phyloP scores from a whole-genome alignment of 1,139 yeast species.

The Yamadazyma pseudoaaseri region DNA sequence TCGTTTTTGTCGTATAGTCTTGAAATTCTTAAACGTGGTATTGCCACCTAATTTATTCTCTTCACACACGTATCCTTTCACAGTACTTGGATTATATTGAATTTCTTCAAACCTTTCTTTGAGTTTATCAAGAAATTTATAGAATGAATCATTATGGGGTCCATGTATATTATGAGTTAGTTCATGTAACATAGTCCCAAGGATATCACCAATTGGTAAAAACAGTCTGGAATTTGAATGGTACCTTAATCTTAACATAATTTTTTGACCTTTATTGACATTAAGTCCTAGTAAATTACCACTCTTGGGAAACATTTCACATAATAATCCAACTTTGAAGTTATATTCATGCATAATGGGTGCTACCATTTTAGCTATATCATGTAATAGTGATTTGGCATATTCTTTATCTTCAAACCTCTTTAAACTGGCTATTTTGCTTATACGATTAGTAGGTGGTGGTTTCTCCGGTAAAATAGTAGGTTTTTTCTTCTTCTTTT shows the following conservation, averaged over 20 bases:
- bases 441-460: slow-evolving; percentile 51
- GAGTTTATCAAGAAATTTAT: slow-evolving; percentile 60
- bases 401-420: slow-evolving; percentile 52
- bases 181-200: slow-evolving; percentile 89
- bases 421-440: slow-evolving; percentile 56
- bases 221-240: slow-evolving; percentile 57
- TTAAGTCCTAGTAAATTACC: slow-evolving; percentile 72
- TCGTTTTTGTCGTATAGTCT: slow-evolving; percentile 36
- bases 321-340: slow-evolving; percentile 64
- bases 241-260: slow-evolving; percentile 68
- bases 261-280: slow-evolving; percentile 79
- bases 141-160: slow-evolving; percentile 76
- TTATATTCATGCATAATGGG: slow-evolving; percentile 73
- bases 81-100: slow-evolving; percentile 29
- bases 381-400: slow-evolving; percentile 58
- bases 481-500: slow-evolving; percentile 5
- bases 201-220: slow-evolving; percentile 61
- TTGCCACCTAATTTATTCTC: slow-evolving; percentile 53
- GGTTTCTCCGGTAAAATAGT: slow-evolving; percentile 13
- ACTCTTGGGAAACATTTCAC: slow-evolving; percentile 85
- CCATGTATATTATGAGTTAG: slow-evolving; percentile 78
- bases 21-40: slow-evolving; percentile 16
- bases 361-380: slow-evolving; percentile 60
- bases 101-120: slow-evolving; percentile 56
- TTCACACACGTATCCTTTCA: slow-evolving; percentile 38